phyloP scores from a whole-genome alignment of 2,329 filamentous ascomycete species.

The Fusarium nematophilum region DNA sequence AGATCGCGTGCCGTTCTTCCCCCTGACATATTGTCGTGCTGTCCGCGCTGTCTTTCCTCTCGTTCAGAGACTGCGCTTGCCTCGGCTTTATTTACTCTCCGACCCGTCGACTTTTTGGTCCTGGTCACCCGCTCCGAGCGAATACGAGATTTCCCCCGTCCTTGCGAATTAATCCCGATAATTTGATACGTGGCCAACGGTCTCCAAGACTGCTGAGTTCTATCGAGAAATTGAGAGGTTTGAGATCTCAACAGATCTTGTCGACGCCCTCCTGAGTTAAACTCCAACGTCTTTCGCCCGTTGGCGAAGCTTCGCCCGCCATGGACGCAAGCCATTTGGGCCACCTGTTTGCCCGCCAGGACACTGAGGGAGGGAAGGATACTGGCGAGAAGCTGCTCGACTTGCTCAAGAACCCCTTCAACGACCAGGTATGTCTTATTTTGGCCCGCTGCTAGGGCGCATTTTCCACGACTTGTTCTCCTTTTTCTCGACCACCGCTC shows the following conservation, averaged over 20 bases:
- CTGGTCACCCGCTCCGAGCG: conserved; percentile 9
- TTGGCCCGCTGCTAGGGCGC: background rate
- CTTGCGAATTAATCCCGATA: conserved; percentile 12
- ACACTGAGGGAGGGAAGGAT: conserved; percentile 38
- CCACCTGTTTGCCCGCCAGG: conserved; percentile 22
- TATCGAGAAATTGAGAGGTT: background rate
- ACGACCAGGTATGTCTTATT: conserved; percentile 54
- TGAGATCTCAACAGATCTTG: background rate
- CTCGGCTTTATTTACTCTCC: conserved; percentile 16
- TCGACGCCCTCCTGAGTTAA: conserved; percentile 12
- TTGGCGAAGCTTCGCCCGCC: conserved; percentile 39
- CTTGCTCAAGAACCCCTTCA: conserved; percentile 63
- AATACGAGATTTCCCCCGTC: conserved; percentile 25
- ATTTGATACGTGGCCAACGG: conserved; percentile 6
- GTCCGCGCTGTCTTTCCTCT: background rate
- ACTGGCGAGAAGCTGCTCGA: conserved; percentile 58
- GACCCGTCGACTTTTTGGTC: conserved; percentile 4
- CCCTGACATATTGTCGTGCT: conserved; percentile 11
- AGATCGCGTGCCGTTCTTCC: conserved; percentile 23
- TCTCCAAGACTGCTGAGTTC: background rate
- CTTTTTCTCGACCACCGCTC: conserved; percentile 7
- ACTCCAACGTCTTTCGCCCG: conserved; percentile 34
- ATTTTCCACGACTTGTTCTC: too few relatives aligned
- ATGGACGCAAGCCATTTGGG: conserved; percentile 35
- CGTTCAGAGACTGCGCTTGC: conserved; percentile 9